Evolutionary conservation across 495 filamentous ascomycete genomes (phyloP).

Genomic region (Tetracladium setigerum): DNA sequence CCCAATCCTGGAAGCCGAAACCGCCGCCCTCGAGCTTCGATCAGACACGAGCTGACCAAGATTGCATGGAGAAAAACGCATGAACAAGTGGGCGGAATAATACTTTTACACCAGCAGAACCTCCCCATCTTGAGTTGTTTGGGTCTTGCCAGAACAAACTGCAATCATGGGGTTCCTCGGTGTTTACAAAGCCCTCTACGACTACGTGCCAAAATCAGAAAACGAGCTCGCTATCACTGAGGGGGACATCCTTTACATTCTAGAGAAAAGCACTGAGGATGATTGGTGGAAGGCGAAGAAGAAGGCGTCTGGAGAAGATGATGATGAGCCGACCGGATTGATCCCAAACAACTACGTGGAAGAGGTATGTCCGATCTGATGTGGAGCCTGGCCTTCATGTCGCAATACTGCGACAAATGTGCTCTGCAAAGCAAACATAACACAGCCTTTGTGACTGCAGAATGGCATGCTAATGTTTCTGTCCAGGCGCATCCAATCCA

Average conservation of each 20-base stretch:
- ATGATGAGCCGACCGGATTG: conserved; percentile 89
- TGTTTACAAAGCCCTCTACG: conserved; percentile 86
- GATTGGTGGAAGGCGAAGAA: conserved; percentile 99
- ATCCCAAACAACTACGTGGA: conserved; percentile 94
- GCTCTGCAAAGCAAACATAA: background rate
- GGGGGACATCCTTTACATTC: conserved; percentile 84
- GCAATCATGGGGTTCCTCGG: conserved; percentile 68
- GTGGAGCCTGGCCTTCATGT: background rate
- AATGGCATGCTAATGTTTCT: conserved; percentile 7
- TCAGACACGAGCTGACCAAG: conserved; percentile 6
- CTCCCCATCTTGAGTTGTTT: background rate
- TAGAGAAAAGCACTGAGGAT: conserved; percentile 85
- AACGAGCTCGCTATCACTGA: conserved; percentile 82
- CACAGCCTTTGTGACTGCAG: background rate
- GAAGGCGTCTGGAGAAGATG: conserved; percentile 82
- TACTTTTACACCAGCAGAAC: no score
- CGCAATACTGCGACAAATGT: background rate
- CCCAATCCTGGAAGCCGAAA: conserved; percentile 2
- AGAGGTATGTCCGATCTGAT: conserved; percentile 58
- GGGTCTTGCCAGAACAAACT: conserved; percentile 3
- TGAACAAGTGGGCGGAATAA: no score
- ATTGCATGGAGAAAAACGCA: conserved; percentile 13
- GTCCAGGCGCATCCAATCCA: conserved; percentile 61
- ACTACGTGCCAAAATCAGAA: conserved; percentile 84
- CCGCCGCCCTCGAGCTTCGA: conserved; percentile 15